Evolutionary conservation across 2,329 filamentous ascomycete species (phyloP).

Genomic region (Penicillium frequentans): DNA sequence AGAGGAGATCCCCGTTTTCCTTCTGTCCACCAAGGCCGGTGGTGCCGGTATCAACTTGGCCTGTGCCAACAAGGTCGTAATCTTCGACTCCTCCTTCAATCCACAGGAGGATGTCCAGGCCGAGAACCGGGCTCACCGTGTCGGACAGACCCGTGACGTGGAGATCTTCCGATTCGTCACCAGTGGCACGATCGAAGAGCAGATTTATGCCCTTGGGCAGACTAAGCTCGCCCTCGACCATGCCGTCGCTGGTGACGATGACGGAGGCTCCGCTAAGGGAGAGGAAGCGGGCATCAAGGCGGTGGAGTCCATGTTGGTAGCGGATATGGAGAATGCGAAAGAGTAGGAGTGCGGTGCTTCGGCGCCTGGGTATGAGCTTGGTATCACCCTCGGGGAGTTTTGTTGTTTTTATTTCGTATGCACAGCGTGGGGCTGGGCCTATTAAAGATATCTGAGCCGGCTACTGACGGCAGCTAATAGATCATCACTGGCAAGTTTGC

Average conservation of each 20-base stretch:
- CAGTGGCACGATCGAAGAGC: slow-evolving; percentile 81
- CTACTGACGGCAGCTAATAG: not conserved
- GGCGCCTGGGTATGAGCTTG: not conserved
- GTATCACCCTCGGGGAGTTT: not conserved
- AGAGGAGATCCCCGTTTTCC: slow-evolving; percentile 78
- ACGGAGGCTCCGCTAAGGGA: slow-evolving; percentile 51
- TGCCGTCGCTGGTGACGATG: slow-evolving; percentile 62
- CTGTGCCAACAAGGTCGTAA: slow-evolving; percentile 93
- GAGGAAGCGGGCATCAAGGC: slow-evolving; percentile 52
- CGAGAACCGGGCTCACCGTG: slow-evolving; percentile 92
- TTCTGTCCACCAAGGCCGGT: slow-evolving; percentile 89
- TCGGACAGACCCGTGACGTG: slow-evolving; percentile 86
- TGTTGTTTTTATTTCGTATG: not conserved
- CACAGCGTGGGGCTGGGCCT: not conserved
- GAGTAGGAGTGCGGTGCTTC: not conserved
- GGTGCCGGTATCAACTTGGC: slow-evolving; percentile 97
- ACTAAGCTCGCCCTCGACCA: slow-evolving; percentile 91
- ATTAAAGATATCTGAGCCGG: not conserved
- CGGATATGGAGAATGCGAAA: slow-evolving; percentile 33
- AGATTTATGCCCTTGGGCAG: slow-evolving; percentile 86
- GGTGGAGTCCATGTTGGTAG: slow-evolving; percentile 52
- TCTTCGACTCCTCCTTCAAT: slow-evolving; percentile 97
- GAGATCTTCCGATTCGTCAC: slow-evolving; percentile 87
- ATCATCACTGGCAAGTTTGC: not conserved
- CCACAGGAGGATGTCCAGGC: slow-evolving; percentile 98